These are phyloP conservation scores for Boletus coccyginus DNA, from an alignment of 768 basidiomycete species.

Conservation along the genomic window DNA sequence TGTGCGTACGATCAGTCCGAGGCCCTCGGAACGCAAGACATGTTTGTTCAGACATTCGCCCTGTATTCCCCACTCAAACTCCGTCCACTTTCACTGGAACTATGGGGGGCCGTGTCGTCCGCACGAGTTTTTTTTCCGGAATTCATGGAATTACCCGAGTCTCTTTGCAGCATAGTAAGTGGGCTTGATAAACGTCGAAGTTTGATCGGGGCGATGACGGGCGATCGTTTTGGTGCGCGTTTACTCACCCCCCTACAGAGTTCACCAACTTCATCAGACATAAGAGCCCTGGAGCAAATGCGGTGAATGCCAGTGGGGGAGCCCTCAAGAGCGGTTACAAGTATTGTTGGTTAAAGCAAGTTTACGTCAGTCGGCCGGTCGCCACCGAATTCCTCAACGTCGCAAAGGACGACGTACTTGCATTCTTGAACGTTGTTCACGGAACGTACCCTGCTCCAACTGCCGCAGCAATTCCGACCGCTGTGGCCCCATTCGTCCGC, in stretches of 20 bases:
- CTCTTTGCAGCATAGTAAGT: conserved; percentile 86
- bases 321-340: neutral
- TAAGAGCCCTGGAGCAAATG: conserved; percentile 61
- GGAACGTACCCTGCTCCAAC: conserved; percentile 58
- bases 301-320: conserved; percentile 56
- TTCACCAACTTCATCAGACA: conserved; percentile 36
- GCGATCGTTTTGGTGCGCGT: conserved; percentile 36
- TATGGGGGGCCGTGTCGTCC: conserved; percentile 29
- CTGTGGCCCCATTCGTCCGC: conserved; percentile 53
- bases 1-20: neutral
- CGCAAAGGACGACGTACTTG: conserved; percentile 64
- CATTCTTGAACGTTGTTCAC: conserved; percentile 51
- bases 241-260: neutral
- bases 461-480: conserved; percentile 46
- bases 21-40: conserved; percentile 60
- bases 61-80: conserved; percentile 99
- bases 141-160: conserved; percentile 58
- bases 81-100: conserved; percentile 99
- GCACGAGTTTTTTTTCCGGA: neutral
- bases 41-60: conserved; percentile 84
- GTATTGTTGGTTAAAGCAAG: neutral
- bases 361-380: conserved; percentile 34
- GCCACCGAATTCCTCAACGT: conserved; percentile 64
- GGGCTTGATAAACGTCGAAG: conserved; percentile 39
- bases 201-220: conserved; percentile 44